phyloP scores from a whole-genome alignment of 2,329 filamentous ascomycete species.

The Zalaria obscura region DNA sequence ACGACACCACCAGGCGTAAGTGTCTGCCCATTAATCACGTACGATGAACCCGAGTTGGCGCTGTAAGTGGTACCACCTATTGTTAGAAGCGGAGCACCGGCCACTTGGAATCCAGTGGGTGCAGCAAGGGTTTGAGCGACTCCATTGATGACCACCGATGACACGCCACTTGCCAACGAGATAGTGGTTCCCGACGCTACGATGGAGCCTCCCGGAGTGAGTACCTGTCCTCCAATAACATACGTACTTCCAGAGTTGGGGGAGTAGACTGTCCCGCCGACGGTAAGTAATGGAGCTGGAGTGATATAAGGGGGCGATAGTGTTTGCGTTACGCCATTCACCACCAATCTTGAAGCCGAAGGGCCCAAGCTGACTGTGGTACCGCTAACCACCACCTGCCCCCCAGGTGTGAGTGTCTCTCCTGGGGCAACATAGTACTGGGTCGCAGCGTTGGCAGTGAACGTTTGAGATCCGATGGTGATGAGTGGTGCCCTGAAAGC shows the following conservation, averaged over 20 bases:
- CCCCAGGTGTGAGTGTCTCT: constrained; percentile 21
- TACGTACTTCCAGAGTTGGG: constrained; percentile 19
- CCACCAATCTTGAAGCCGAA: constrained; percentile 23
- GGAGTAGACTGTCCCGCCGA: constrained; percentile 15
- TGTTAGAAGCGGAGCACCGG: constrained; percentile 1
- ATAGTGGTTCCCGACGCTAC: constrained; percentile 12
- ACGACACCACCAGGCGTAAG: constrained; percentile 3
- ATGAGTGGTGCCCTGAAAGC: constrained; percentile 13
- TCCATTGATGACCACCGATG: constrained; percentile 14
- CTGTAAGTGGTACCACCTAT: constrained; percentile 2
- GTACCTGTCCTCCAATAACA: constrained; percentile 10
- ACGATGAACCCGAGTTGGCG: constrained; percentile 3
- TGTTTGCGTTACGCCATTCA: constrained; percentile 22
- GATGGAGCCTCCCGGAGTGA: constrained; percentile 12
- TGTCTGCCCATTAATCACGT: constrained; percentile 3
- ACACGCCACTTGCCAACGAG: constrained; percentile 9
- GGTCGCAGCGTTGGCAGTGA: constrained; percentile 31
- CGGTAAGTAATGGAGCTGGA: constrained; percentile 14
- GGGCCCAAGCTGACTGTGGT: constrained; percentile 25
- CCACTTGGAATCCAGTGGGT: background rate
- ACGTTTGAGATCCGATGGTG: constrained; percentile 23
- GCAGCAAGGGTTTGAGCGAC: constrained; percentile 3
- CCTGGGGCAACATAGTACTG: constrained; percentile 28
- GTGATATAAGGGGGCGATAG: constrained; percentile 17
- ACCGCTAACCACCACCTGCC: constrained; percentile 22